A percentile compares a stretch with the other conserved stretches of the same genome.
phyloP scores from a whole-genome alignment of 2,329 filamentous ascomycete genomes.

The Periconia sp. region DNA sequence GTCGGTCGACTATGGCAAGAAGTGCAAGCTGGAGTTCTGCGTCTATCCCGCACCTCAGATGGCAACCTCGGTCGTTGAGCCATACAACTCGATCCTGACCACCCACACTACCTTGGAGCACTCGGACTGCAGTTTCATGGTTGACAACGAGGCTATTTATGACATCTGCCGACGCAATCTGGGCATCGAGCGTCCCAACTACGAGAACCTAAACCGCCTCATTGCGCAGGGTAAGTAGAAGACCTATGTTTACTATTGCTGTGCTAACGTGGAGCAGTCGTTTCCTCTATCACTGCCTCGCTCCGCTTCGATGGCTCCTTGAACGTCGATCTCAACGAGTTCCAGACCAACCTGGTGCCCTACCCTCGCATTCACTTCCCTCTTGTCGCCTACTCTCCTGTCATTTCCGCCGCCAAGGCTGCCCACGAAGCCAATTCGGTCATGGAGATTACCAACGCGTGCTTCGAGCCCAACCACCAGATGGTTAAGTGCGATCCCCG shows the following conservation, averaged over 20 bases:
- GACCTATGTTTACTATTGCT: not conserved
- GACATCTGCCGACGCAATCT: constrained; percentile 99
- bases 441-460: constrained; percentile 97
- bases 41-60: constrained; percentile 98
- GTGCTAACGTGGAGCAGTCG: constrained; percentile 65
- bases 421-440: constrained; percentile 98
- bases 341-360: constrained; percentile 99
- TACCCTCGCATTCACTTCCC: constrained; percentile 99
- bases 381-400: constrained; percentile 92
- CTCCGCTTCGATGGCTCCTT: constrained; percentile 98
- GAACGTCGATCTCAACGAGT: constrained; percentile 99
- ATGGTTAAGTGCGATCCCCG: constrained; percentile 99
- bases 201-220: constrained; percentile 98
- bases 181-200: constrained; percentile 95
- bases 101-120: constrained; percentile 99
- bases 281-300: constrained; percentile 97
- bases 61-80: constrained; percentile 96
- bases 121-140: constrained; percentile 99
- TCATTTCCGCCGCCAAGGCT: constrained; percentile 93
- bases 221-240: constrained; percentile 82
- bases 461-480: constrained; percentile 99
- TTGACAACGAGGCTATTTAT: constrained; percentile 99
- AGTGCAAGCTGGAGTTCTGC: constrained; percentile 99
- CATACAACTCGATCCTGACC: constrained; percentile 99
- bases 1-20: constrained; percentile 99